Conservation (phyloP, 2,329 filamentous ascomycete species). For the Penicillium sp. region DNA sequence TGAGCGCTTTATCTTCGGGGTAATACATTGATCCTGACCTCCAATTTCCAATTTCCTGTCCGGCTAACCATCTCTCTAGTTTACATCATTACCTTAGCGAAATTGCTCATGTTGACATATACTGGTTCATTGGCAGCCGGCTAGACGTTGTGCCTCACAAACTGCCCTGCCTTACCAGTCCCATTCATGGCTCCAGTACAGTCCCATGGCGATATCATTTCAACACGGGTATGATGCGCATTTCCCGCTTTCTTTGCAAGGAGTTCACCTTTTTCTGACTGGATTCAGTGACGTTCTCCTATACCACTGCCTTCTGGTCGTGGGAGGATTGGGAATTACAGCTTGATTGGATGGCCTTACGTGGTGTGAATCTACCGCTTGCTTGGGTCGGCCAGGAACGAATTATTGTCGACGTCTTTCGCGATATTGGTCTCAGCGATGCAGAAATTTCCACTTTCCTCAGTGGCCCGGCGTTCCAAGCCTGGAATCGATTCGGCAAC, state of each 20-base stretch:
- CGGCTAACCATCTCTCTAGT: constrained; percentile 16
- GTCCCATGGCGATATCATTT: constrained; percentile 51
- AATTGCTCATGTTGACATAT: constrained; percentile 45
- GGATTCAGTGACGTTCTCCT: constrained; percentile 49
- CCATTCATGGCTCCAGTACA: constrained; percentile 41
- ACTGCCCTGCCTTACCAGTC: constrained; percentile 31
- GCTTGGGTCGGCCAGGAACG: constrained; percentile 54
- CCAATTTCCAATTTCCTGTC: background rate
- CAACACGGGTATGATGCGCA: constrained; percentile 43
- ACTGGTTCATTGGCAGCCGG: constrained; percentile 47
- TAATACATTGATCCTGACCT: constrained; percentile 15
- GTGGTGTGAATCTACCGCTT: constrained; percentile 51
- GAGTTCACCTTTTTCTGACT: background rate
- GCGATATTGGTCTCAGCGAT: constrained; percentile 45
- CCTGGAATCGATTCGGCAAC: constrained; percentile 56
- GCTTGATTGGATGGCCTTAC: constrained; percentile 52
- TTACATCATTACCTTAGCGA: constrained; percentile 44
- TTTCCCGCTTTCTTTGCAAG: background rate
- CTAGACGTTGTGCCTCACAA: constrained; percentile 33
- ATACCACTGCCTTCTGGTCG: constrained; percentile 51
- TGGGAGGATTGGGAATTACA: constrained; percentile 54
- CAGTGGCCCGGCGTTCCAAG: constrained; percentile 51
- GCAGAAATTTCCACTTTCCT: constrained; percentile 48
- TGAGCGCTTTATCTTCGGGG: constrained; percentile 37
- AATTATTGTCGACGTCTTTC: constrained; percentile 49